These are phyloP conservation scores for Hippophae tibetana DNA, from an alignment of 306 rosid species.

Conservation along the genomic window DNA sequence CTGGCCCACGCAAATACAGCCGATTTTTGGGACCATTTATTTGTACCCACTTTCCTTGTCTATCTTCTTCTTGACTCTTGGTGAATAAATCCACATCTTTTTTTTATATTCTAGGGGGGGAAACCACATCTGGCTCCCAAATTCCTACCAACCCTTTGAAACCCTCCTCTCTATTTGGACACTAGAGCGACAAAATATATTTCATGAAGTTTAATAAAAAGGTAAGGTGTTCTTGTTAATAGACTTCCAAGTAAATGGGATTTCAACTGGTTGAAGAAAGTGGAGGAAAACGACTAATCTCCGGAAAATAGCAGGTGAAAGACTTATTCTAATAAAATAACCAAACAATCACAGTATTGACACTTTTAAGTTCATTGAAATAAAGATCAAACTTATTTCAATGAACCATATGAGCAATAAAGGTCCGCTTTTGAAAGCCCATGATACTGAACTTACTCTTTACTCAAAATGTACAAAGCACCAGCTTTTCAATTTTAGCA, in stretches of 20 bases:
- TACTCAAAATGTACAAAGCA: neutral
- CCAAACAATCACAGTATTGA: too few relatives aligned
- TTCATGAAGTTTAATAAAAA: neutral
- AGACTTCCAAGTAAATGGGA: neutral
- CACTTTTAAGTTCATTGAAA: neutral
- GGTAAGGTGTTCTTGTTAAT: slow-evolving; percentile 10
- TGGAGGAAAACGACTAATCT: neutral
- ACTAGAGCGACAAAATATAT: neutral
- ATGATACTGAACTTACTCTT: slow-evolving; percentile 25
- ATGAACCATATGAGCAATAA: slow-evolving; percentile 39
- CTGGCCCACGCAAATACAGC: slow-evolving; percentile 23
- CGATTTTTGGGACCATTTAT: slow-evolving; percentile 26
- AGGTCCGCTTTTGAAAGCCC: slow-evolving; percentile 15
- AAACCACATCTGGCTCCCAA: slow-evolving; percentile 6
- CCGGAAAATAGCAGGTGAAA: neutral
- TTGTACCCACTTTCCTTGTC: slow-evolving; percentile 1
- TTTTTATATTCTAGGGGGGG: too few relatives aligned
- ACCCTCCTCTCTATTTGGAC: too few relatives aligned
- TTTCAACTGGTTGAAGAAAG: neutral
- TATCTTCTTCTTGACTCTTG: too few relatives aligned
- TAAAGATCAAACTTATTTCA: neutral
- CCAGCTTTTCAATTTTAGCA: slow-evolving; percentile 7
- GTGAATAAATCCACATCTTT: too few relatives aligned
- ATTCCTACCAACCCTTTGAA: slow-evolving; percentile 4
- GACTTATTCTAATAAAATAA: too few relatives aligned